Conservation (phyloP, 2,329 filamentous ascomycete genomes). For the Stachybotrys elegans region DNA sequence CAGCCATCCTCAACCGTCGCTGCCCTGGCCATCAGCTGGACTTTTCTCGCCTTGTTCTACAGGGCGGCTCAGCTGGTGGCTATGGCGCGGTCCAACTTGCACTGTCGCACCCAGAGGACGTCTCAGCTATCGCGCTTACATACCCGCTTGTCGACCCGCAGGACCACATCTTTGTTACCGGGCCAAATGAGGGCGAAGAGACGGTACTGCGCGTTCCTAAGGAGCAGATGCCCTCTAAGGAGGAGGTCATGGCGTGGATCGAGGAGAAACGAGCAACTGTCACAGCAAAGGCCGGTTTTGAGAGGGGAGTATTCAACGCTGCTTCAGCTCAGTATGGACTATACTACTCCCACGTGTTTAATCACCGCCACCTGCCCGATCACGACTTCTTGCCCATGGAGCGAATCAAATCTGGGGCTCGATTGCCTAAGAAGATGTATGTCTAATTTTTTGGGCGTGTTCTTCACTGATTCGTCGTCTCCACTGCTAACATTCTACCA, state of each 20-base stretch:
- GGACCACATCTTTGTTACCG: slow-evolving; percentile 10
- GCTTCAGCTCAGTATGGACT: slow-evolving; percentile 8
- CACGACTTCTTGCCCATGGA: slow-evolving; percentile 9
- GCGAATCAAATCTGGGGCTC: slow-evolving; percentile 10
- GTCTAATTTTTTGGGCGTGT: no score
- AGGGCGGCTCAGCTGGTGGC: slow-evolving; percentile 18
- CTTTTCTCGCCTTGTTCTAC: slow-evolving; percentile 11
- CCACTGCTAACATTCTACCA: no score
- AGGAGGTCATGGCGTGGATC: slow-evolving; percentile 13
- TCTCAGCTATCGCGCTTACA: slow-evolving; percentile 9
- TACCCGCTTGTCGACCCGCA: slow-evolving; percentile 17
- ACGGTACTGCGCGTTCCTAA: slow-evolving; percentile 6
- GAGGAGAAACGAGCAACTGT: slow-evolving; percentile 4
- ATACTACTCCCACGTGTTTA: slow-evolving; percentile 11
- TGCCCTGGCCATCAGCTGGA: slow-evolving; percentile 7
- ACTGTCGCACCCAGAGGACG: slow-evolving; percentile 15
- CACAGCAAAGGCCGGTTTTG: slow-evolving; percentile 9
- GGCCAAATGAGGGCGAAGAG: slow-evolving; percentile 7
- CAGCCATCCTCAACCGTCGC: neutral
- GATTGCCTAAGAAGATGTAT: slow-evolving; percentile 13
- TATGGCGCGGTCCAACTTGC: slow-evolving; percentile 16
- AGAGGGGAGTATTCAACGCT: slow-evolving; percentile 8
- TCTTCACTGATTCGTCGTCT: no score
- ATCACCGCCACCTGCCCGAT: slow-evolving; percentile 8
- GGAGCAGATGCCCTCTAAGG: slow-evolving; percentile 9